Conservation (phyloP, 2,329 filamentous ascomycete species). For the Aspergillus sclerotialis region DNA sequence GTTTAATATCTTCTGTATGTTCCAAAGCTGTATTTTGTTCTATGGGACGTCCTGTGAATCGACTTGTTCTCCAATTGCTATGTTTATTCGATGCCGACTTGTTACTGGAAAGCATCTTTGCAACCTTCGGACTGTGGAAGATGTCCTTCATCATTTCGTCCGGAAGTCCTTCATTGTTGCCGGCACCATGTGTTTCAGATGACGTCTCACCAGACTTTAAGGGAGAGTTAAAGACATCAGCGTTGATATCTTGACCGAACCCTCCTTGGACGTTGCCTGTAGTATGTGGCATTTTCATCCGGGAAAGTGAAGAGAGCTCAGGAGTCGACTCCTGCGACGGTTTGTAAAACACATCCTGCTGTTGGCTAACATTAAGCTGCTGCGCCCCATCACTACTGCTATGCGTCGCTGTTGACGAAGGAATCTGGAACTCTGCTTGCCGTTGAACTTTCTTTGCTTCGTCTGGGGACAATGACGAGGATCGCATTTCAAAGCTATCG, state of each 20-base stretch:
- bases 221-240: conserved; percentile 48
- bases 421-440: conserved; percentile 47
- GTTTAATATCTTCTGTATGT: conserved; percentile 1
- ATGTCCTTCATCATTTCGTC: conserved; percentile 55
- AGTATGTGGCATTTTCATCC: conserved; percentile 49
- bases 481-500: conserved; percentile 7
- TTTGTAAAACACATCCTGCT: conserved; percentile 53
- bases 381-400: conserved; percentile 18
- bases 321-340: conserved; percentile 42
- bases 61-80: background rate
- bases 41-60: background rate
- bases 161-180: conserved; percentile 42
- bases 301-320: conserved; percentile 47
- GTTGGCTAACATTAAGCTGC: conserved; percentile 41
- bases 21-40: background rate
- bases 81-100: conserved; percentile 21
- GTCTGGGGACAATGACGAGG: conserved; percentile 29
- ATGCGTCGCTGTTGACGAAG: conserved; percentile 42
- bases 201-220: conserved; percentile 10
- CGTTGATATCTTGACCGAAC: conserved; percentile 42
- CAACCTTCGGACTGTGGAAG: conserved; percentile 55
- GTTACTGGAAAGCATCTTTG: conserved; percentile 48
- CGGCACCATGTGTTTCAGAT: conserved; percentile 8
- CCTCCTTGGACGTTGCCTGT: conserved; percentile 41
- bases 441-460: conserved; percentile 41